Conservation (phyloP, 2,329 filamentous ascomycete genomes). For the Ophiostoma novo-ulmi region DNA sequence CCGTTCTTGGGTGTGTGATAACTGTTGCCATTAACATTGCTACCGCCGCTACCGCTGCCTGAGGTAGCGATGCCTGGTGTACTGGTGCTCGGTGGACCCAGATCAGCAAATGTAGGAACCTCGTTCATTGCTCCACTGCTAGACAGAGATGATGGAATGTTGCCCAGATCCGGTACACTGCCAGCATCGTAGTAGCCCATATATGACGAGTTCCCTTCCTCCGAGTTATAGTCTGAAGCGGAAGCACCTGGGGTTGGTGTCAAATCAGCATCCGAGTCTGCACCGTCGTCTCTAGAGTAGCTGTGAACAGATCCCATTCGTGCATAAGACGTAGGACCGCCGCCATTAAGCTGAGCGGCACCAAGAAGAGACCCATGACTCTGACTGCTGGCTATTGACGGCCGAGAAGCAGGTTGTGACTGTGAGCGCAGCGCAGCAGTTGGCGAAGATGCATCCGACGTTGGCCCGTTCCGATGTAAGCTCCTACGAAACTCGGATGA, state of each 20-base stretch:
- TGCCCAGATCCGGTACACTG: slow-evolving; percentile 18
- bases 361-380: slow-evolving; percentile 24
- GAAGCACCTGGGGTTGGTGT: slow-evolving; percentile 36
- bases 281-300: slow-evolving; percentile 51
- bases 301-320: slow-evolving; percentile 44
- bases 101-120: slow-evolving; percentile 46
- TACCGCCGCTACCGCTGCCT: neutral
- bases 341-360: slow-evolving; percentile 29
- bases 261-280: slow-evolving; percentile 45
- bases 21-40: neutral
- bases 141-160: slow-evolving; percentile 7
- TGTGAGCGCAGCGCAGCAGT: slow-evolving; percentile 58
- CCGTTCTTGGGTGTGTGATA: slow-evolving; percentile 1
- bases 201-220: slow-evolving; percentile 43
- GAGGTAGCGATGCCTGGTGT: neutral
- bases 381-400: slow-evolving; percentile 35
- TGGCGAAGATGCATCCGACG: slow-evolving; percentile 45
- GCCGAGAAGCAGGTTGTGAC: slow-evolving; percentile 58
- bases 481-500: slow-evolving; percentile 53
- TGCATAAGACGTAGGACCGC: slow-evolving; percentile 36
- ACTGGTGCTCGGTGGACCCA: slow-evolving; percentile 32
- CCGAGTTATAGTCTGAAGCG: slow-evolving; percentile 41
- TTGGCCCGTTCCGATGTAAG: slow-evolving; percentile 49
- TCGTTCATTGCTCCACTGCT: slow-evolving; percentile 35
- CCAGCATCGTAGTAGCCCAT: slow-evolving; percentile 37